Evolutionary conservation across 1,284 basidiomycete species (phyloP).

Genomic region (Irpex sp.): DNA sequence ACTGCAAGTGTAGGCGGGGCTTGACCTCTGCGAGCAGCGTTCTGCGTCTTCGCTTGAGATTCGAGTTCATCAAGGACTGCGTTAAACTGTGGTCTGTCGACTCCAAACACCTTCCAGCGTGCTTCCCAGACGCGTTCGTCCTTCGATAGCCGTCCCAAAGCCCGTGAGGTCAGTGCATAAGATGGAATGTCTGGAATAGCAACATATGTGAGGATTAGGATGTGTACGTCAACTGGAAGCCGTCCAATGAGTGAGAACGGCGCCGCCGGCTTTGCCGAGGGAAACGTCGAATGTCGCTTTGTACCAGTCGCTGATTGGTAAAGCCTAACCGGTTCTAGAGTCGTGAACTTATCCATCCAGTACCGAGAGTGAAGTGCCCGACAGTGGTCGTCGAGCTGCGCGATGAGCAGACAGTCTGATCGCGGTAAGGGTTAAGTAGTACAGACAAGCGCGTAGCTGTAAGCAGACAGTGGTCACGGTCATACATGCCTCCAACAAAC

Average conservation of each 20-base stretch:
- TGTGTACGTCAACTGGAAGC: conserved; percentile 82
- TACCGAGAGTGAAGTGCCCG: not conserved
- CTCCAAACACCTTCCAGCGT: conserved; percentile 71
- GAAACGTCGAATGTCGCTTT: conserved; percentile 25
- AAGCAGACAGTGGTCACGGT: not conserved
- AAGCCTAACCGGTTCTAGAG: conserved; percentile 82
- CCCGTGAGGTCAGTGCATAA: conserved; percentile 75
- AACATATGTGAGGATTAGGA: conserved; percentile 76
- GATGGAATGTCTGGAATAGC: conserved; percentile 84
- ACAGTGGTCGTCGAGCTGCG: not conserved
- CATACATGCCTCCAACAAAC: not conserved
- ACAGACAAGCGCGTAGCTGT: not conserved
- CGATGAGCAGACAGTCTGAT: not conserved
- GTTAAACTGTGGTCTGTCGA: conserved; percentile 53
- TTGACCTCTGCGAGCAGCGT: conserved; percentile 42
- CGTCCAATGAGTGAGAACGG: conserved; percentile 68
- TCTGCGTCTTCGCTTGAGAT: conserved; percentile 41
- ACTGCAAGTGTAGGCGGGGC: conserved; percentile 66
- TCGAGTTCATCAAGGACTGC: conserved; percentile 74
- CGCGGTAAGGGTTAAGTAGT: not conserved
- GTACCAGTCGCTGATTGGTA: conserved; percentile 48
- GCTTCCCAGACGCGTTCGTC: conserved; percentile 84
- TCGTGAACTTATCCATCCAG: conserved; percentile 83
- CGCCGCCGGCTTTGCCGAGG: conserved; percentile 42
- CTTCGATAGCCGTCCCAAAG: conserved; percentile 69